phyloP scores from a whole-genome alignment of 805 yeast genomes.

The Spathaspora passalidarum region DNA sequence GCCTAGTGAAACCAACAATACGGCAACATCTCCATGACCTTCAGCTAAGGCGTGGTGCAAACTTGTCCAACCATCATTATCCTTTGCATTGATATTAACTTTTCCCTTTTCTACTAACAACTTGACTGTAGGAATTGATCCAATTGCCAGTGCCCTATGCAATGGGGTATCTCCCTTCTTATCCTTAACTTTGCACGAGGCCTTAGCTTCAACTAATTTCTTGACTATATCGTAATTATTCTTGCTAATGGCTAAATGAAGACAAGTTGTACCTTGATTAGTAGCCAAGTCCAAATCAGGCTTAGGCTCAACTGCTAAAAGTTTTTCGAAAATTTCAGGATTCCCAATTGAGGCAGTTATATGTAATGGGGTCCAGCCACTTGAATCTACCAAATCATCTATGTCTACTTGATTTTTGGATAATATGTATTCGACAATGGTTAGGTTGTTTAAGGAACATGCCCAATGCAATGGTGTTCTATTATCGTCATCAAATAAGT shows the following conservation, averaged over 20 bases:
- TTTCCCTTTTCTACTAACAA: conserved; percentile 50
- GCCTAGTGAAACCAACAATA: conserved; percentile 56
- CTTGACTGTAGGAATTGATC: conserved; percentile 56
- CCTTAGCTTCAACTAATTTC: conserved; percentile 51
- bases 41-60: conserved; percentile 89
- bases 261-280: conserved; percentile 64
- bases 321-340: conserved; percentile 43
- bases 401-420: conserved; percentile 40
- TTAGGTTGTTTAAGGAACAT: conserved; percentile 55
- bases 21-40: conserved; percentile 78
- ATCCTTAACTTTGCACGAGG: conserved; percentile 66
- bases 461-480: conserved; percentile 92
- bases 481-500: conserved; percentile 62
- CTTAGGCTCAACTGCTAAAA: conserved; percentile 34
- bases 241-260: conserved; percentile 77
- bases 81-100: conserved; percentile 67
- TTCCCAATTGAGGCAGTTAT: conserved; percentile 78
- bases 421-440: conserved; percentile 45
- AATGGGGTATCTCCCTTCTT: conserved; percentile 61
- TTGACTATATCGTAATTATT: conserved; percentile 53
- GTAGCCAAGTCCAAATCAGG: conserved; percentile 66
- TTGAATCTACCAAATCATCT: conserved; percentile 64
- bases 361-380: conserved; percentile 90
- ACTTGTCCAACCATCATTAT: conserved; percentile 77
- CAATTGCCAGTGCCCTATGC: conserved; percentile 82